Evolutionary conservation across 495 filamentous ascomycete genomes (phyloP), one percentile per base, ranked within the genome.

Genomic region (Penicillium egyptiacum): DNA sequence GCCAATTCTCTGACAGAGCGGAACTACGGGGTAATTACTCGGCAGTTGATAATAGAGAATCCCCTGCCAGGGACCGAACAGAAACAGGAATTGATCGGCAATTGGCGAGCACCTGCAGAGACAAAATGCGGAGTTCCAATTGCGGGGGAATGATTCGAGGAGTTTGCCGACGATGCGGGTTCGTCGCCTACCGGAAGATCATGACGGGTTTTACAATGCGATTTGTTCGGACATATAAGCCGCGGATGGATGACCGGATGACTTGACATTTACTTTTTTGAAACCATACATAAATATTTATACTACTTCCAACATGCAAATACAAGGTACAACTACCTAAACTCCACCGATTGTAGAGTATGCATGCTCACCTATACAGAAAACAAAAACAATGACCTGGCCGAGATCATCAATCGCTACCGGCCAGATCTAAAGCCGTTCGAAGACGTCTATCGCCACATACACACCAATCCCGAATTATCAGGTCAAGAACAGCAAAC

Each of bases 381-480:
- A 17, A 7, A 49, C 5, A 10, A 41, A 40, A 44, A 39, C 10
- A 26, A 40, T 46, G 19, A 16, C 7, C 48, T 52, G 49, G 56
- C 20, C 28, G 52, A 45, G 4, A 25, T 55, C 30, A 46, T 55
- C 42, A 33, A 68, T 8, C 47, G 52, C 19, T 56, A 64, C 57
- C 63, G 69, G 4, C 73, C 73, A 5, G 64, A 74, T 44, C 61
- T 81, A 5, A 50, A 50, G 3, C 62, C 50, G 0, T 82, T 74
- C 58, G 78, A 81, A 60, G 61, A 57, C 12, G 46, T 79, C 41
- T 82, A 82, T 63, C 74, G 75, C 37, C 48, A 77, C 16, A 58
- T 83, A 16, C 81, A 84, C 58, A 50, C 55, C 25, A 44, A 76
- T 41, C 81, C 83, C n/a, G 82, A 83, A 49, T 68, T 86, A 40